Percentiles rank a stretch among this genome's conserved stretches.
Evolutionary conservation across 1,284 basidiomycete genomes (phyloP).

Genomic region (Wolfiporia cocos): DNA sequence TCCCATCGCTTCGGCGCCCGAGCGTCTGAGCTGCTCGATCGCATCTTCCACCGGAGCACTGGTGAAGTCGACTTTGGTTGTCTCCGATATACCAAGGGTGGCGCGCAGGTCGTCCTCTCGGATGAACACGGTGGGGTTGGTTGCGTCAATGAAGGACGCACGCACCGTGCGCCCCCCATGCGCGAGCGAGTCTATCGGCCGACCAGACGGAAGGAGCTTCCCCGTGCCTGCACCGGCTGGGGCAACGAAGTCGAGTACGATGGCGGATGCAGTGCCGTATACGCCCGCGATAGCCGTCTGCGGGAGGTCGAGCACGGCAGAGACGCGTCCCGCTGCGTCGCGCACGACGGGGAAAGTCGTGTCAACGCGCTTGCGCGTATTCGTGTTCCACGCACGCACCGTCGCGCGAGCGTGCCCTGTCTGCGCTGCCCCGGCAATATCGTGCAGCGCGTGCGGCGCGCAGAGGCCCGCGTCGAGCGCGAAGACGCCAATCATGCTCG

Average conservation of each 20-base stretch:
- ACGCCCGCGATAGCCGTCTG: constrained; percentile 61
- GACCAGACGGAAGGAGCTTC: constrained; percentile 59
- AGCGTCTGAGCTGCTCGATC: constrained; percentile 50
- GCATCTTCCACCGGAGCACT: constrained; percentile 22
- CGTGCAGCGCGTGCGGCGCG: constrained; percentile 17
- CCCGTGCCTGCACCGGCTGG: constrained; percentile 69
- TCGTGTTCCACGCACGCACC: constrained; percentile 59
- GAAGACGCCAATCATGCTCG: constrained; percentile 62
- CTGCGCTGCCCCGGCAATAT: constrained; percentile 14
- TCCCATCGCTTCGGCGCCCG: constrained; percentile 57
- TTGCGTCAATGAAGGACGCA: constrained; percentile 62
- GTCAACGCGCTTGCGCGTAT: constrained; percentile 61
- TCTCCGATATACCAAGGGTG: constrained; percentile 23
- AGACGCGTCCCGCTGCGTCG: constrained; percentile 17
- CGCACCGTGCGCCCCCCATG: constrained; percentile 9
- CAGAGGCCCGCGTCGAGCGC: constrained; percentile 58
- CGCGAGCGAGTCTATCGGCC: constrained; percentile 31
- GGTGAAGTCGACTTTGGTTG: background rate
- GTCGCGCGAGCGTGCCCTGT: too few species aligned
- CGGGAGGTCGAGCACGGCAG: constrained; percentile 43
- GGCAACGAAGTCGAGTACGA: constrained; percentile 59
- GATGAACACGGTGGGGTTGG: constrained; percentile 70
- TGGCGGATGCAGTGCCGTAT: constrained; percentile 54
- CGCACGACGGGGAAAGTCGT: constrained; percentile 52
- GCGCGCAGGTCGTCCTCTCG: constrained; percentile 34